phyloP scores from a whole-genome alignment of 352 stramenopile species.

The Phytophthora brassicae region DNA sequence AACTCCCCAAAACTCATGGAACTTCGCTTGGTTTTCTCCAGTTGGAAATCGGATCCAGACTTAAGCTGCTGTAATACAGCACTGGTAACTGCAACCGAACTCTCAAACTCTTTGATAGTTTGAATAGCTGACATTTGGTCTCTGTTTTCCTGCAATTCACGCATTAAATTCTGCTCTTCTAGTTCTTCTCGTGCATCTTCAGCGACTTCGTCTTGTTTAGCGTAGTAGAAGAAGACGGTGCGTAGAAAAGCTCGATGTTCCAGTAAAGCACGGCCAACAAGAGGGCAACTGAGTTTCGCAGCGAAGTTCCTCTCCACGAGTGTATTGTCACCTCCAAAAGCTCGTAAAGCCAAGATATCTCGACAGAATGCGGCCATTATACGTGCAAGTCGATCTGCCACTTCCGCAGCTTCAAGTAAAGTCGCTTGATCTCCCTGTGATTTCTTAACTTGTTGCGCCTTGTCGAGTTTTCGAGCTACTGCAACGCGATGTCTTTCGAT shows the following conservation, averaged over 20 bases:
- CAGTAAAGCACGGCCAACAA: constrained; percentile 45
- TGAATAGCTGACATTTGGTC: too few species aligned
- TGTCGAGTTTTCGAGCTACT: constrained; percentile 10
- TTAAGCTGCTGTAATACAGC: constrained; percentile 6
- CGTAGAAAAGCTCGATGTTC: constrained; percentile 63
- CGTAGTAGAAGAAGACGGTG: constrained; percentile 55
- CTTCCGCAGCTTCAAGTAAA: not conserved
- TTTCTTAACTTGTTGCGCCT: constrained; percentile 6
- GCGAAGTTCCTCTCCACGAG: constrained; percentile 42
- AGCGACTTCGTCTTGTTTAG: constrained; percentile 43
- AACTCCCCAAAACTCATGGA: constrained; percentile 60
- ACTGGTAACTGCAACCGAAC: not conserved
- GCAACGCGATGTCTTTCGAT: constrained; percentile 22
- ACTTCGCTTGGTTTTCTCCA: constrained; percentile 57
- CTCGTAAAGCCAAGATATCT: constrained; percentile 34
- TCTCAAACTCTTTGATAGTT: constrained; percentile 11
- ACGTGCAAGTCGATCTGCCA: constrained; percentile 23
- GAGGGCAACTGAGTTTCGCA: constrained; percentile 42
- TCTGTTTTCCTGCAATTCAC: constrained; percentile 19
- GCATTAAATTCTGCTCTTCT: constrained; percentile 20
- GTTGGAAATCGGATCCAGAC: constrained; percentile 31
- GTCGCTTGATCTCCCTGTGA: not conserved
- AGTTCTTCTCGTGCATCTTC: constrained; percentile 16
- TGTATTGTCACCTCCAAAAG: constrained; percentile 13
- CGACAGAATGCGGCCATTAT: constrained; percentile 48